phyloP scores from a whole-genome alignment of 495 filamentous ascomycete species.

The Pyrenopolyporus hunteri region DNA sequence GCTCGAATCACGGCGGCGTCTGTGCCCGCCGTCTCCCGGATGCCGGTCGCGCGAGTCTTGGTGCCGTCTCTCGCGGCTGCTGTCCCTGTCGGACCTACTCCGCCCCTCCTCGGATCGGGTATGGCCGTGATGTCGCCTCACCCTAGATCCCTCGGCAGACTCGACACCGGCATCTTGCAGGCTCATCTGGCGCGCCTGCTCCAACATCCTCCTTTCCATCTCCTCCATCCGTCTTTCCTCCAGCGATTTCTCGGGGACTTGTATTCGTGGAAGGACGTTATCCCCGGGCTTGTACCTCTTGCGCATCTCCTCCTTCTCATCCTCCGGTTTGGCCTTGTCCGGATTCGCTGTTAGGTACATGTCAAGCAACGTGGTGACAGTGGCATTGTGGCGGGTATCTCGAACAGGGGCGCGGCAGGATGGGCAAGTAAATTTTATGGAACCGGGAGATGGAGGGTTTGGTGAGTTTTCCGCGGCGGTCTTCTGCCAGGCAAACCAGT shows the following conservation, averaged over 20 bases:
- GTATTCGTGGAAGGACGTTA: conserved; percentile 67
- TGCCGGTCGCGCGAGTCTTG: conserved; percentile 29
- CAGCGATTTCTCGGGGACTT: conserved; percentile 45
- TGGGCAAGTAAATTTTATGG: conserved; percentile 80
- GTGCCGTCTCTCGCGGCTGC: conserved; percentile 39
- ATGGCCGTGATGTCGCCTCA: conserved; percentile 52
- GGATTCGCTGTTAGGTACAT: conserved; percentile 80
- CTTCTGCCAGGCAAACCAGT: conserved; percentile 81
- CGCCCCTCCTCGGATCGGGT: conserved; percentile 50
- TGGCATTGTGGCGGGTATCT: conserved; percentile 82
- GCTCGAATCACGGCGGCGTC: conserved; percentile 41
- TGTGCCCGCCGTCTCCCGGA: conserved; percentile 39
- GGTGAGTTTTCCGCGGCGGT: conserved; percentile 52
- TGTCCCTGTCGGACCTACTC: conserved; percentile 41
- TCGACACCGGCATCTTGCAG: conserved; percentile 66
- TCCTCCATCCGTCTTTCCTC: conserved; percentile 61
- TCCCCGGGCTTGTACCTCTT: conserved; percentile 78
- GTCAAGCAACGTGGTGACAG: conserved; percentile 80
- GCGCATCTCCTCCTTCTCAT: conserved; percentile 74
- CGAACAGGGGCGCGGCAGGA: conserved; percentile 87
- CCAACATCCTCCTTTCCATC: conserved; percentile 71
- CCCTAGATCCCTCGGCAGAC: conserved; percentile 44
- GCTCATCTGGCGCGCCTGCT: conserved; percentile 73
- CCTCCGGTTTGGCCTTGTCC: conserved; percentile 64
- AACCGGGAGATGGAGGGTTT: conserved; percentile 52